phyloP scores from a whole-genome alignment of 1,139 yeast genomes.

The Diutina pseudorugosa region DNA sequence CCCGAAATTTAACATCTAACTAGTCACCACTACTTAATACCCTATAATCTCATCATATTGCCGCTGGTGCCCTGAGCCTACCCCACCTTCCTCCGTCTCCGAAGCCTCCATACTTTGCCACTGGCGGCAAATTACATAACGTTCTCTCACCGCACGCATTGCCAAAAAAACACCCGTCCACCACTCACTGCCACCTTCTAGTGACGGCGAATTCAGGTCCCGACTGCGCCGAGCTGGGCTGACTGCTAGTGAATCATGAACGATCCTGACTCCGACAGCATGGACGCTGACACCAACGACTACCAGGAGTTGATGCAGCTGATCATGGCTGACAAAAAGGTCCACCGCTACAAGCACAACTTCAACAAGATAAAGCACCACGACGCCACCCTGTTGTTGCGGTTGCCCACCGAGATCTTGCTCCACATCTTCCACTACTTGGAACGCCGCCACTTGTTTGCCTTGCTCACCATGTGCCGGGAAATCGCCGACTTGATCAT shows the following conservation, averaged over 20 bases:
- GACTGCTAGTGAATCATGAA: neutral
- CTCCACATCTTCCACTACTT: conserved; percentile 58
- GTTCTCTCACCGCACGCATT: neutral
- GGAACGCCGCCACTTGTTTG: conserved; percentile 54
- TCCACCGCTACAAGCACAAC: conserved; percentile 18
- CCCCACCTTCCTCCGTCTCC: neutral
- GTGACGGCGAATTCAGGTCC: neutral
- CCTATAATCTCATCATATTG: too few relatives aligned
- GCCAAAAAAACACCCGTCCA: neutral
- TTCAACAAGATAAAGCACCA: conserved; percentile 8
- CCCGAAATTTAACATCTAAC: too few relatives aligned
- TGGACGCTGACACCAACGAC: conserved; percentile 27
- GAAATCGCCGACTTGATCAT: conserved; percentile 73
- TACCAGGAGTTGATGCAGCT: conserved; percentile 25
- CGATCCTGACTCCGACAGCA: conserved; percentile 6
- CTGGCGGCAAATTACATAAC: neutral
- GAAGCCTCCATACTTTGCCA: neutral
- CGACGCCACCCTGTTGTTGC: conserved; percentile 34
- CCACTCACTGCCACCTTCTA: neutral
- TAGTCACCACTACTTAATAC: too few relatives aligned
- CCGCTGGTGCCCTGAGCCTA: too few relatives aligned
- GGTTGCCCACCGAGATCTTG: conserved; percentile 73
- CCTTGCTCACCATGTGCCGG: conserved; percentile 64
- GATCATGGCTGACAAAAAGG: conserved; percentile 14
- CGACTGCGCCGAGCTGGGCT: neutral